Percentiles rank a stretch among this genome's conserved stretches.
These are phyloP conservation scores for Torulaspora pretoriensis DNA, from an alignment of 1,139 yeast species.

Conservation along the genomic window DNA sequence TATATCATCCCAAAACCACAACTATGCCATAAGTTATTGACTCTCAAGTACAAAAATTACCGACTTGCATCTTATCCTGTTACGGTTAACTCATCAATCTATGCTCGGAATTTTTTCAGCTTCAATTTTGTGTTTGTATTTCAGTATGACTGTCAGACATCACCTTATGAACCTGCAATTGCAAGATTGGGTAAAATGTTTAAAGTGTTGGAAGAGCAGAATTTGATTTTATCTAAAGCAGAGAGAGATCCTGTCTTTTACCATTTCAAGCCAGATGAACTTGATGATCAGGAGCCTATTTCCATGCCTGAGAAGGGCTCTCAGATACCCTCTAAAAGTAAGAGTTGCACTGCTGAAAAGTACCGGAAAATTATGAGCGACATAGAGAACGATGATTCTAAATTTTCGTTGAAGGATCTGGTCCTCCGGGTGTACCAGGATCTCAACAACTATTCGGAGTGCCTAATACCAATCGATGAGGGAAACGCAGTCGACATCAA, in stretches of 20 bases:
- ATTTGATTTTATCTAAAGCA: conserved; percentile 61
- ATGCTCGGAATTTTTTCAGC: conserved; percentile 85
- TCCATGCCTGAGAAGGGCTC: conserved; percentile 8
- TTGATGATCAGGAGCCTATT: conserved; percentile 12
- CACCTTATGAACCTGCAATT: conserved; percentile 83
- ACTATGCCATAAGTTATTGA: conserved; percentile 74
- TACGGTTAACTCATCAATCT: conserved; percentile 64
- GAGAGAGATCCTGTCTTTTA: conserved; percentile 38
- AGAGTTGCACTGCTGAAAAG: conserved; percentile 18
- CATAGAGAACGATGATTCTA: conserved; percentile 32
- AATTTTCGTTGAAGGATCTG: conserved; percentile 68
- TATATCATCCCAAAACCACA: conserved; percentile 92
- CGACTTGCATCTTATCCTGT: conserved; percentile 90
- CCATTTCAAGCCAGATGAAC: conserved; percentile 16
- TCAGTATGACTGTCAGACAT: conserved; percentile 72
- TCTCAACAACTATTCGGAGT: conserved; percentile 89
- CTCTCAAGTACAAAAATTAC: conserved; percentile 66
- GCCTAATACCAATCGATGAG: conserved; percentile 87
- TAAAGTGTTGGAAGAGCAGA: conserved; percentile 85
- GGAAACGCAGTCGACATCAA: conserved; percentile 91
- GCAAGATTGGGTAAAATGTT: conserved; percentile 85
- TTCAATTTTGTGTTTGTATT: conserved; percentile 93
- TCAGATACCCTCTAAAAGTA: conserved; percentile 9
- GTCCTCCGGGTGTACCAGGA: conserved; percentile 90
- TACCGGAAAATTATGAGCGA: conserved; percentile 31